Conservation (phyloP, 1,139 yeast species). For the Taiozyma onychis region DNA sequence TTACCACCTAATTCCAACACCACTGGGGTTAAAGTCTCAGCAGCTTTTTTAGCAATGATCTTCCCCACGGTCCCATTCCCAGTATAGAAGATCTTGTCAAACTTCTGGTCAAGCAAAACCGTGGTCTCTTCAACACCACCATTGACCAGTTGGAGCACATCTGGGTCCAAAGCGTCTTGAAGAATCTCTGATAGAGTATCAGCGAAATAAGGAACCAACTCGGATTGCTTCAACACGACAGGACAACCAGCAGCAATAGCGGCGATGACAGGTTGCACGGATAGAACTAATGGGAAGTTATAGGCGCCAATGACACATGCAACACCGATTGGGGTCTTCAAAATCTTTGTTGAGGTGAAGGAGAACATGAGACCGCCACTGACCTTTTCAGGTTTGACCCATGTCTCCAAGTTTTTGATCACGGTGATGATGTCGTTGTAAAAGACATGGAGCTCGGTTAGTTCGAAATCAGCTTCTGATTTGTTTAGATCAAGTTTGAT, state of each 20-base stretch:
- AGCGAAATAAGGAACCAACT: constrained; percentile 62
- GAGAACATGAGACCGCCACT: constrained; percentile 36
- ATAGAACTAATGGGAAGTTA: constrained; percentile 73
- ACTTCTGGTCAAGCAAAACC: constrained; percentile 56
- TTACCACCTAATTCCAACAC: constrained; percentile 91
- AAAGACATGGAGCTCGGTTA: constrained; percentile 49
- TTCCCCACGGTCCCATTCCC: constrained; percentile 77
- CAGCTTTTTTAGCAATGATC: constrained; percentile 76
- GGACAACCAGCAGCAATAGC: constrained; percentile 89
- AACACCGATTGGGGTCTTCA: constrained; percentile 69
- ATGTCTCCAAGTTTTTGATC: constrained; percentile 52
- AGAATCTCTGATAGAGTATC: constrained; percentile 51
- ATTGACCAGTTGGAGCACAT: constrained; percentile 54
- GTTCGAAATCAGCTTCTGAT: constrained; percentile 51
- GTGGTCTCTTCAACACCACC: constrained; percentile 75
- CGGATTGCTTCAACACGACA: constrained; percentile 78
- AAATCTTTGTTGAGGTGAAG: constrained; percentile 45
- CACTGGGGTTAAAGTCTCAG: constrained; percentile 75
- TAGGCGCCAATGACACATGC: constrained; percentile 78
- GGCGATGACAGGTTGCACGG: constrained; percentile 65
- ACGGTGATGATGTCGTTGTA: constrained; percentile 54
- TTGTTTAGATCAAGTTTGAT: constrained; percentile 63
- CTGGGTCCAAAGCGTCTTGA: constrained; percentile 43
- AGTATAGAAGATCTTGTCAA: constrained; percentile 83
- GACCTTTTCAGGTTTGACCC: constrained; percentile 57